phyloP scores from a whole-genome alignment of 352 stramenopile species.

The Plasmopara halstedii region DNA sequence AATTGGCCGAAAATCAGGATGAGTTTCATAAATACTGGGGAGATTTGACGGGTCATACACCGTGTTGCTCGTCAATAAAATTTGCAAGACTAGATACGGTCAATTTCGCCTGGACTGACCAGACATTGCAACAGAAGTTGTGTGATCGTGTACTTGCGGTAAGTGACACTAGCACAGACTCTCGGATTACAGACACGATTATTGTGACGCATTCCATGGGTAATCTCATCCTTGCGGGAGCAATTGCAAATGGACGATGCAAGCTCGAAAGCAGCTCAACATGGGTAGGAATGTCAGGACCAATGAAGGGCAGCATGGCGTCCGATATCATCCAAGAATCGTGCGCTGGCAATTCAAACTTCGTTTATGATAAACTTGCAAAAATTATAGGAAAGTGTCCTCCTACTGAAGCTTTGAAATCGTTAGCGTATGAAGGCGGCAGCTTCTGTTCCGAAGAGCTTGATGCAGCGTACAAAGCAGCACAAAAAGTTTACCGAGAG shows the following conservation, averaged over 20 bases:
- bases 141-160: conserved; percentile 11
- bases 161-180: conserved; percentile 4
- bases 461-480: conserved; percentile 17
- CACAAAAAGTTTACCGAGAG: conserved; percentile 14
- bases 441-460: conserved; percentile 10
- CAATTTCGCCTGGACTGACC: conserved; percentile 14
- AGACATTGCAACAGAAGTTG: conserved; percentile 10
- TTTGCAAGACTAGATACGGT: conserved; percentile 20
- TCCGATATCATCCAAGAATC: conserved; percentile 23
- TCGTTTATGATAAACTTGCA: conserved; percentile 13
- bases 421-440: conserved; percentile 22
- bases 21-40: conserved; percentile 21
- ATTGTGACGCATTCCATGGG: conserved; percentile 19
- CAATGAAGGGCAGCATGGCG: conserved; percentile 28
- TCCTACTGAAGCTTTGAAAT: conserved; percentile 11
- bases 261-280: conserved; percentile 10
- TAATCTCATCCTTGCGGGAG: conserved; percentile 15
- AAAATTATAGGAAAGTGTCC: conserved; percentile 8
- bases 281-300: conserved; percentile 19
- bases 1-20: conserved; percentile 10
- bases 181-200: conserved; percentile 12
- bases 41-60: conserved; percentile 19
- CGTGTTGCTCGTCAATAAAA: conserved; percentile 21
- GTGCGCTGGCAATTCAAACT: conserved; percentile 15
- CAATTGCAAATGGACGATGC: conserved; percentile 14